Conservation (phyloP, 345 rosid species). For the Syzygium jambos region DNA sequence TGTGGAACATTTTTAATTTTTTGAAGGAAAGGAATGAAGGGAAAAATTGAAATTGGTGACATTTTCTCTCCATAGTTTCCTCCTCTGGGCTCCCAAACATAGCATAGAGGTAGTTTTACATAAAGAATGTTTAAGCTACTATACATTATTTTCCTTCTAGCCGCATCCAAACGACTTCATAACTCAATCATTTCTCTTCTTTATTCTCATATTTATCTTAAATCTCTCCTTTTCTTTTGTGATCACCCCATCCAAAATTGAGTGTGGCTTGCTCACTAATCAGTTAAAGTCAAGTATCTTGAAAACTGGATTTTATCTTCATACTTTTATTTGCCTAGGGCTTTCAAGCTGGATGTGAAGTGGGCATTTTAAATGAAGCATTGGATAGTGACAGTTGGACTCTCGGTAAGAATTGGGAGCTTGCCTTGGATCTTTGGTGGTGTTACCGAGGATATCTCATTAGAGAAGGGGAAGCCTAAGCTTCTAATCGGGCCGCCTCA, state of each 20-base stretch:
- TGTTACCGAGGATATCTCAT: too few species aligned
- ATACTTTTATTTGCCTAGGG: background rate
- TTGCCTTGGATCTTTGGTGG: too few species aligned
- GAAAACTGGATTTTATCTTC: background rate
- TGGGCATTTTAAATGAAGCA: background rate
- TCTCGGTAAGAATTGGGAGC: too few species aligned
- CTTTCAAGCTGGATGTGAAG: background rate
- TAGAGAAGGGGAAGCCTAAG: too few species aligned
- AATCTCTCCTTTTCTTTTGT: background rate
- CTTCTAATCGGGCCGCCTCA: too few species aligned
- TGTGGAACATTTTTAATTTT: background rate
- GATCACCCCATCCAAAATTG: background rate
- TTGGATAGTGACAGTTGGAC: background rate
- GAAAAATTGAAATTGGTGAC: background rate
- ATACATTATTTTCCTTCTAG: accelerated
- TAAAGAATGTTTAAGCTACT: background rate
- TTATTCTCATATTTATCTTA: accelerated
- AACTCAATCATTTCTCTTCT: accelerated
- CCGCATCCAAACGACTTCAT: background rate
- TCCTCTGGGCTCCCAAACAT: background rate
- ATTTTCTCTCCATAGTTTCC: background rate
- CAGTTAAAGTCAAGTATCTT: background rate
- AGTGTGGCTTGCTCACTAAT: background rate
- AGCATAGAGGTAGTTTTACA: background rate
- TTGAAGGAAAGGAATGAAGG: background rate